phyloP scores from a whole-genome alignment of 2,329 filamentous ascomycete genomes.

The Botrytis porri region DNA sequence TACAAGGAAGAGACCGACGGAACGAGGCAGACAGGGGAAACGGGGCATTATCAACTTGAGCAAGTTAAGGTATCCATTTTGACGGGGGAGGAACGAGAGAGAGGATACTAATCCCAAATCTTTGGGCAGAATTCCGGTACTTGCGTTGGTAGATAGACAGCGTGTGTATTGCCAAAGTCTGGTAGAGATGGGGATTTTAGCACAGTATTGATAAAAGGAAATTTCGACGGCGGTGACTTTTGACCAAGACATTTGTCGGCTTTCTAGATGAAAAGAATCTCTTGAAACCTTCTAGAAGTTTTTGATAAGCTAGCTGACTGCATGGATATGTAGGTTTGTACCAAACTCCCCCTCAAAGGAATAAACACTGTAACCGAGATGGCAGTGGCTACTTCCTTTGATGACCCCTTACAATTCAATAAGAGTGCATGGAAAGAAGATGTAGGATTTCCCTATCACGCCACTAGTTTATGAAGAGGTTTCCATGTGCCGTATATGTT shows the following conservation, averaged over 20 bases:
- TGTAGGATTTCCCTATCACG: neutral
- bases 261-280: neutral
- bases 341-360: neutral
- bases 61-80: neutral
- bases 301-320: neutral
- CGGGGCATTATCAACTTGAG: neutral
- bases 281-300: conserved; percentile 11
- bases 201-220: neutral
- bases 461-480: neutral
- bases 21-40: neutral
- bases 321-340: neutral
- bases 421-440: neutral
- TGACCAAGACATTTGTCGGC: neutral
- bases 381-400: neutral
- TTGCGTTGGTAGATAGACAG: neutral
- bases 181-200: neutral
- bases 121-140: neutral
- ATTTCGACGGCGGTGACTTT: neutral
- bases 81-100: neutral
- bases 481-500: neutral
- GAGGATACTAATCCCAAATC: neutral
- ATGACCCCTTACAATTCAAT: neutral
- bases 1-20: neutral
- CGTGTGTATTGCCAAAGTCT: neutral
- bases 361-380: neutral